Conservation (phyloP, 768 basidiomycete genomes). For the Russula ochroleuca region DNA sequence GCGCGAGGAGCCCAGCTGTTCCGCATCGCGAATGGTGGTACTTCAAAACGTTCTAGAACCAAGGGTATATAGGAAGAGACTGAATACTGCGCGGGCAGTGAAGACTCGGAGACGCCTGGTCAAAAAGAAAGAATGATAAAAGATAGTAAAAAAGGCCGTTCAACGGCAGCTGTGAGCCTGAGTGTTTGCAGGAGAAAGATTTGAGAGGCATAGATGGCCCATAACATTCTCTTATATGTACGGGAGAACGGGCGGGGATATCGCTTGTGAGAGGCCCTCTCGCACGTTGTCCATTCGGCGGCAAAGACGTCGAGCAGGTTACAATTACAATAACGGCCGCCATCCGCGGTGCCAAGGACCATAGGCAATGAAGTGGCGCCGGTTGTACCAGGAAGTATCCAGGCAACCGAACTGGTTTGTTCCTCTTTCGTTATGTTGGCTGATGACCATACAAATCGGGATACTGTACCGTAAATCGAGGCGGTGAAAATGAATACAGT, state of each 20-base stretch:
- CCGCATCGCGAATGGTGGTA: slow-evolving; percentile 13
- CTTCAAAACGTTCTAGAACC: slow-evolving; percentile 1
- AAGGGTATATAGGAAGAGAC: slow-evolving; percentile 24
- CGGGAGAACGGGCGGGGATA: not conserved
- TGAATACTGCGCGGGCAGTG: slow-evolving; percentile 27
- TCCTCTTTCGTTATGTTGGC: not conserved
- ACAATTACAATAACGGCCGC: not conserved
- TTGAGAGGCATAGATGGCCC: slow-evolving; percentile 11
- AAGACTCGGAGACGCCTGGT: slow-evolving; percentile 49
- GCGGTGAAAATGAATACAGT: too few species aligned
- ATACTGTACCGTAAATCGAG: not conserved
- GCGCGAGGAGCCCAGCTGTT: slow-evolving; percentile 20
- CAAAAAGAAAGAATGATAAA: slow-evolving; percentile 34
- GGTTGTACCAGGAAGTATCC: not conserved
- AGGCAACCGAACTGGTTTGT: not conserved
- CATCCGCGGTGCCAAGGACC: not conserved
- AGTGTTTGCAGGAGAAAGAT: slow-evolving; percentile 28
- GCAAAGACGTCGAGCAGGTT: not conserved
- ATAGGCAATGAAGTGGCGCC: not conserved
- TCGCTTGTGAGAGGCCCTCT: not conserved
- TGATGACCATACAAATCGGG: not conserved
- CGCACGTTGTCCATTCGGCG: not conserved
- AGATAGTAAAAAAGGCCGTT: slow-evolving; percentile 38
- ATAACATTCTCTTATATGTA: slow-evolving; percentile 1
- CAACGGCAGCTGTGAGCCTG: slow-evolving; percentile 38